Base-by-base conservation (phyloP, 2,329 filamentous ascomycete genomes). In the Scolecobasidium constrictum region DNA sequence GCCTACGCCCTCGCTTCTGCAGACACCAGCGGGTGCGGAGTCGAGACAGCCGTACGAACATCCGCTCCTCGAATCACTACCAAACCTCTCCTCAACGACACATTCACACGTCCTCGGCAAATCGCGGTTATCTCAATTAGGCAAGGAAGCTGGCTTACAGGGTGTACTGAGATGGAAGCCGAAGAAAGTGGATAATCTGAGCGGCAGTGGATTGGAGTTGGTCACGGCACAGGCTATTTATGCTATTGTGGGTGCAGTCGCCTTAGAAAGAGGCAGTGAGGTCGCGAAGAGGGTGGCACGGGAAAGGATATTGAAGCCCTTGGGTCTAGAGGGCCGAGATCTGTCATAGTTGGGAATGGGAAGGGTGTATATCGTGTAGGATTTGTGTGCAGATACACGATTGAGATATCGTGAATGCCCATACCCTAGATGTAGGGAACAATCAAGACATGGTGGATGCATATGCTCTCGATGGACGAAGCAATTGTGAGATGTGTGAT, bases 91-190 rank as follows among this genome's bases (percentile, higher is more conserved):
- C 34, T 50, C 64, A 12, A 62, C 67, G 46, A 75, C 77, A 23
- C 80, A 86, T 43, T 66, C 66, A 21, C 68, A 77, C 21, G 58
- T 85, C 4, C 67, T 85, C 39, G 70, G 75, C 44, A 79, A 81
- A 57, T 65, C 72, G 35, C 78, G 81, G 54, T 57, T 96, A 46
- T 72, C 78, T 23, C 66, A 65, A 43, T 61, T 98, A 47, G 90
- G 82, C 12, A 62, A 73, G 31, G 72, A 76, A 20, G 80, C 86
- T 46, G 83, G 86, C 0, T 57, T 98, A 55, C 64, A 76, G 45
- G 72, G 76, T 31, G 85, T 95, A 18, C 66, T 94, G 50, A 73
- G 92, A 64, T 96, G 92, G 92, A 85, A 83, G 62, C 92, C 92
- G 20, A 78, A 75, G 66, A 73, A 82, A 67, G 87, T 94, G 68